phyloP scores from a whole-genome alignment of 257 asterid species.

The Galeopsis tetrahit region DNA sequence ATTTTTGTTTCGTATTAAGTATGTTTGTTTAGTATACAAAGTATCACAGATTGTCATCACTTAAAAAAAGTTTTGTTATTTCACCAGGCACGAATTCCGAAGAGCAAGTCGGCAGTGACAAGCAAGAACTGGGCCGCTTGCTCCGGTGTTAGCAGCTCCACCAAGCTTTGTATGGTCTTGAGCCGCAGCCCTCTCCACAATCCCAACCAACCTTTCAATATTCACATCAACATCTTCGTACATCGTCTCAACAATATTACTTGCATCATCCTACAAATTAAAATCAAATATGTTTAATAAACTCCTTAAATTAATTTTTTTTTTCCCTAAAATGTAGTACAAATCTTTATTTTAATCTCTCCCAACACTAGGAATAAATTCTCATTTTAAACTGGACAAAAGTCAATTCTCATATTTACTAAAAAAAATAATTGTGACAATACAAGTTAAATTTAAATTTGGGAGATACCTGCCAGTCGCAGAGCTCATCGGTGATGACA shows the following conservation, averaged over 20 bases:
- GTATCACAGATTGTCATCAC: too few relatives aligned
- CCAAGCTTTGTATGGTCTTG: slow-evolving; percentile 56
- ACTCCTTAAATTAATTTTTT: too few relatives aligned
- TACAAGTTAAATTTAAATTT: too few relatives aligned
- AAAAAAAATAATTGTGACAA: too few relatives aligned
- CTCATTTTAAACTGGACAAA: too few relatives aligned
- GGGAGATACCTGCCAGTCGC: slow-evolving; percentile 90
- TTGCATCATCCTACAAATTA: slow-evolving; percentile 56
- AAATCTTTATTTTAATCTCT: too few relatives aligned
- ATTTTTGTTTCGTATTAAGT: too few relatives aligned
- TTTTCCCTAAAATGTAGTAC: too few relatives aligned
- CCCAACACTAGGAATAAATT: too few relatives aligned
- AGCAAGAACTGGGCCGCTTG: slow-evolving; percentile 79
- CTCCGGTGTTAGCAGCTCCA: slow-evolving; percentile 64
- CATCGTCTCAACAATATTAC: slow-evolving; percentile 43
- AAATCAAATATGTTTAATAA: neutral
- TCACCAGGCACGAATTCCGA: slow-evolving; percentile 65
- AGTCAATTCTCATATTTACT: too few relatives aligned
- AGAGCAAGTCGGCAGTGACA: slow-evolving; percentile 69
- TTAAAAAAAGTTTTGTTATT: too few relatives aligned
- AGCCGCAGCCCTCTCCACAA: slow-evolving; percentile 71
- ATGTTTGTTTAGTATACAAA: too few relatives aligned
- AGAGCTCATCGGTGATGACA: slow-evolving; percentile 56
- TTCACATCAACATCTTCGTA: slow-evolving; percentile 40
- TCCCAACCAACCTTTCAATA: slow-evolving; percentile 52